These are phyloP conservation scores for Daucus carota DNA, from an alignment of 129 eudicot species.

Conservation along the genomic window DNA sequence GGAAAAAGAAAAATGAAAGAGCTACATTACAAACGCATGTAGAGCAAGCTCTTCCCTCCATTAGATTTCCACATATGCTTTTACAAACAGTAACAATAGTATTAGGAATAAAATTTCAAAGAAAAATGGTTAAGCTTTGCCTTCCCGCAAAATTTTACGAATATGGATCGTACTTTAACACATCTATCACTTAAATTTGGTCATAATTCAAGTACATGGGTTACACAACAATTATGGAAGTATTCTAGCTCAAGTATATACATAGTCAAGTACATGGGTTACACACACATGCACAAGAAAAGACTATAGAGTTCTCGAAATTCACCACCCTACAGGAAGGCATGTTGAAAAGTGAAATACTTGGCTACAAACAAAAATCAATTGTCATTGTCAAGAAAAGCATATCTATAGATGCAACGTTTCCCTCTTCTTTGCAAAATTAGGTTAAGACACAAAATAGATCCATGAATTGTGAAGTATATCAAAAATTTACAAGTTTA, in stretches of 20 bases:
- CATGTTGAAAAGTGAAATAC: too few relatives aligned
- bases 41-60: background rate
- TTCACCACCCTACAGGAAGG: too few relatives aligned
- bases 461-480: background rate
- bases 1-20: background rate
- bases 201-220: background rate
- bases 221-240: background rate
- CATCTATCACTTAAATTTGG: background rate
- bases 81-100: background rate
- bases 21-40: conserved; percentile 6
- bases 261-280: too few relatives aligned
- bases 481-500: background rate
- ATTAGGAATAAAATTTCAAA: background rate
- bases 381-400: background rate
- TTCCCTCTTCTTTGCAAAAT: too few relatives aligned
- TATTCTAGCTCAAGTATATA: background rate
- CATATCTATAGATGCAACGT: background rate
- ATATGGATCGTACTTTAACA: background rate
- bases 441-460: background rate
- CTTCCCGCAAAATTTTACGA: background rate
- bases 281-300: too few relatives aligned
- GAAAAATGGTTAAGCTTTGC: background rate
- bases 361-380: background rate
- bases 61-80: background rate
- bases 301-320: too few relatives aligned